Conservation (phyloP, 108 stramenopile species). For the Cyclotella cryptica region DNA sequence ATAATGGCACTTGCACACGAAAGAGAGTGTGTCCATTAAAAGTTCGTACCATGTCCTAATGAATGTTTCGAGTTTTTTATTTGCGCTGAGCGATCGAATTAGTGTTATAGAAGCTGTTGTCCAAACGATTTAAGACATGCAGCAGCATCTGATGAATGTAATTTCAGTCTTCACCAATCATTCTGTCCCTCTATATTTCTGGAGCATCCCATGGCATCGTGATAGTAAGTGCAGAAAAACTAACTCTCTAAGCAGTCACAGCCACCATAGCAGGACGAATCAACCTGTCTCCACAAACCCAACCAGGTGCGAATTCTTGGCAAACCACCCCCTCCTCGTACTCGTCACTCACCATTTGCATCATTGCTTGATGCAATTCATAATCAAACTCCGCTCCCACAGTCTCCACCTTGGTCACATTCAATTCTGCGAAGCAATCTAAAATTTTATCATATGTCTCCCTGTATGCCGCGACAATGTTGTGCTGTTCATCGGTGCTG, state of each 20-base stretch:
- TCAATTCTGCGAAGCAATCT: slow-evolving; percentile 68
- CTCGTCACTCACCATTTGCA: slow-evolving; percentile 78
- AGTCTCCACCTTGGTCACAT: slow-evolving; percentile 83
- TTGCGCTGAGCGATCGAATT: too few relatives aligned
- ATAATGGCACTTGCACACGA: too few relatives aligned
- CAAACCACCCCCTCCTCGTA: slow-evolving; percentile 90
- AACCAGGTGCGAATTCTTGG: slow-evolving; percentile 88
- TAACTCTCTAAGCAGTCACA: slow-evolving; percentile 60
- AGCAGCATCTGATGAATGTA: too few relatives aligned
- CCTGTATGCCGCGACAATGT: slow-evolving; percentile 78
- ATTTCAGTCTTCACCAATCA: too few relatives aligned
- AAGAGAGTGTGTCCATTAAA: too few relatives aligned
- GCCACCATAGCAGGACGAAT: slow-evolving; percentile 91
- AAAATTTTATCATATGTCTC: slow-evolving; percentile 68
- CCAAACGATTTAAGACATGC: too few relatives aligned
- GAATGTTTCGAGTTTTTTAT: too few relatives aligned
- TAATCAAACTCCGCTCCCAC: slow-evolving; percentile 90
- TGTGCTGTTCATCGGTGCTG: slow-evolving; percentile 66
- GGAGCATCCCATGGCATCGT: too few relatives aligned
- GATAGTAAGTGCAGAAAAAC: neutral
- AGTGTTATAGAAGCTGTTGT: too few relatives aligned
- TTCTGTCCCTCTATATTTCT: too few relatives aligned
- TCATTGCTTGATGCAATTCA: slow-evolving; percentile 88
- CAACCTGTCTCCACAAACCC: slow-evolving; percentile 71
- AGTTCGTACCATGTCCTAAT: too few relatives aligned